phyloP scores from a whole-genome alignment of 78 protist species.

The Protostelium mycophagum region DNA sequence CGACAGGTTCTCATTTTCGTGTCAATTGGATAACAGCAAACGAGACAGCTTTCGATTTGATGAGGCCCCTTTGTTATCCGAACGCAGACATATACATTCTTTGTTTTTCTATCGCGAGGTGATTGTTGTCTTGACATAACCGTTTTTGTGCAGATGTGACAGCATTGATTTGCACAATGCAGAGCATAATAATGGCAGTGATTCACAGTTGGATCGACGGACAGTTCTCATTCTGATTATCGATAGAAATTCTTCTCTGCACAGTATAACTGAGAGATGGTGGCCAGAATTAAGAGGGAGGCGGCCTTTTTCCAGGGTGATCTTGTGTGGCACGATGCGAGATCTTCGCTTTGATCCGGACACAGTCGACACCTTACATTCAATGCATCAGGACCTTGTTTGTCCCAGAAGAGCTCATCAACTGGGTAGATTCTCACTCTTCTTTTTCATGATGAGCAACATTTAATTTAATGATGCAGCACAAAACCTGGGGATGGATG shows the following conservation, averaged over 20 bases:
- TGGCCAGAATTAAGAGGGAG: not conserved
- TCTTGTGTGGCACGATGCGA: not conserved
- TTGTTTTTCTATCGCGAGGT: not conserved
- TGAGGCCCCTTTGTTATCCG: not conserved
- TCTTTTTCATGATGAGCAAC: too few species aligned
- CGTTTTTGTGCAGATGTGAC: not conserved
- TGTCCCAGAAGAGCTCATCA: not conserved
- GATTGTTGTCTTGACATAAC: not conserved
- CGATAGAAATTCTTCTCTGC: not conserved
- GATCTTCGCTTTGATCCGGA: not conserved
- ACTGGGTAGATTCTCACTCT: too few species aligned
- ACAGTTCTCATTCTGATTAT: too few species aligned
- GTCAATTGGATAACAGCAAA: not conserved
- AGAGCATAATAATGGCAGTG: too few species aligned
- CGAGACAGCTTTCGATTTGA: not conserved
- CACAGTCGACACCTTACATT: not conserved
- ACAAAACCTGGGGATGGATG: not conserved
- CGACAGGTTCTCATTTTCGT: not conserved
- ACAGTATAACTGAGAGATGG: not conserved
- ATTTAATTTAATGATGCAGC: too few species aligned
- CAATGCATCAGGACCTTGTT: not conserved
- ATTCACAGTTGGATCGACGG: too few species aligned
- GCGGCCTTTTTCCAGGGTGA: not conserved
- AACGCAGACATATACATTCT: not conserved
- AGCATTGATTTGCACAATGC: too few species aligned